A percentile compares a stretch with the other conserved stretches of the same genome.
phyloP scores from a whole-genome alignment of 148 eudicot genomes.

The Chenopodium quinoa region DNA sequence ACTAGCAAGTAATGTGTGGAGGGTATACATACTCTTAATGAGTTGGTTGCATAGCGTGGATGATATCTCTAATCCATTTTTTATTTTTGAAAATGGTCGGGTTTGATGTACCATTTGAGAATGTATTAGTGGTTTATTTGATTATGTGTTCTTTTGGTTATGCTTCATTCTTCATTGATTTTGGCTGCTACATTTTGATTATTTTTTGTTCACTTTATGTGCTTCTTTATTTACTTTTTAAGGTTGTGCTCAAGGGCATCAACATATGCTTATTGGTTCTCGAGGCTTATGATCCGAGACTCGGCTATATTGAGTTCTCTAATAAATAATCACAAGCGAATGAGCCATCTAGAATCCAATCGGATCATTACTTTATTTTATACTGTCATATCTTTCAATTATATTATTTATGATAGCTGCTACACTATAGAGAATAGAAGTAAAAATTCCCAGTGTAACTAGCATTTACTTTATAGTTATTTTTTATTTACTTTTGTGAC shows the following conservation, averaged over 20 bases:
- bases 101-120: no score
- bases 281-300: constrained; percentile 52
- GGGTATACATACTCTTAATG: no score
- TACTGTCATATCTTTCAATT: constrained; percentile 67
- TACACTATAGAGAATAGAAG: constrained; percentile 79
- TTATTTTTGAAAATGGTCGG: no score
- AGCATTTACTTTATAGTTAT: constrained; percentile 8
- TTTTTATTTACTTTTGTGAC: no score
- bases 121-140: no score
- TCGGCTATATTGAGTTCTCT: constrained; percentile 51
- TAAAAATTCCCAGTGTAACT: constrained; percentile 87
- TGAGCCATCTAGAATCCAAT: constrained; percentile 81
- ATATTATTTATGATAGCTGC: constrained; percentile 47
- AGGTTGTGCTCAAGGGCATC: constrained; percentile 58
- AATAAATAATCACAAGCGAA: constrained; percentile 64
- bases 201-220: no score
- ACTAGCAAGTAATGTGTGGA: no score
- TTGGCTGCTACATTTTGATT: no score
- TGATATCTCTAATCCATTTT: no score
- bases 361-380: constrained; percentile 54
- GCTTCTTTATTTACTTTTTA: neutral
- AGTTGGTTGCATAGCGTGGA: no score
- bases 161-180: no score
- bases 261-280: constrained; percentile 34
- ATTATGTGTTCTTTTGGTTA: no score